A percentile compares a stretch with the other conserved stretches of the same genome.
phyloP scores from a whole-genome alignment of 2,329 filamentous ascomycete genomes.

The Exophiala sp. region DNA sequence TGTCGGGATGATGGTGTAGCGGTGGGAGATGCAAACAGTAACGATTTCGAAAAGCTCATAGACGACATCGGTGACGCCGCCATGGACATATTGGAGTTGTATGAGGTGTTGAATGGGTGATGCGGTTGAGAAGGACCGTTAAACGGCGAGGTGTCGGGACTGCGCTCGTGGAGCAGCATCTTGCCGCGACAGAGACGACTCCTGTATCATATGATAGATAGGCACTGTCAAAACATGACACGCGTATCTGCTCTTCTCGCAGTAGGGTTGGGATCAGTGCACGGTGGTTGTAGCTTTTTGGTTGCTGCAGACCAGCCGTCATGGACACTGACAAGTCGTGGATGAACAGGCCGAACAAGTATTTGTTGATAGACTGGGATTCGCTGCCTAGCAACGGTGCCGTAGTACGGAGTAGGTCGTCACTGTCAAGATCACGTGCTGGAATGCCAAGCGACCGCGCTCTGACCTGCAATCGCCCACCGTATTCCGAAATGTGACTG shows the following conservation, averaged over 20 bases:
- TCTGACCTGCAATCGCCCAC: neutral
- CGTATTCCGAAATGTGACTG: neutral
- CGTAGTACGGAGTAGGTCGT: too few relatives aligned
- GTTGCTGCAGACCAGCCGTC: neutral
- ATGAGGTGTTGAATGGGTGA: slow-evolving; percentile 68
- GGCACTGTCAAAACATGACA: slow-evolving; percentile 1
- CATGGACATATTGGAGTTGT: slow-evolving; percentile 48
- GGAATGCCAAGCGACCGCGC: neutral
- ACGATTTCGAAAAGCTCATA: slow-evolving; percentile 63
- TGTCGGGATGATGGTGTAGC: slow-evolving; percentile 49
- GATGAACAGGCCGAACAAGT: neutral
- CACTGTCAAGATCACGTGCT: neutral
- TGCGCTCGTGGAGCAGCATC: slow-evolving; percentile 26
- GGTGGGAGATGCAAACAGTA: slow-evolving; percentile 59
- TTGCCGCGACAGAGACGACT: slow-evolving; percentile 10
- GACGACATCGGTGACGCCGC: slow-evolving; percentile 24
- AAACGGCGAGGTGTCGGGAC: slow-evolving; percentile 33
- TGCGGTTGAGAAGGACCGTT: slow-evolving; percentile 67
- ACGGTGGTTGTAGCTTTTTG: slow-evolving; percentile 1
- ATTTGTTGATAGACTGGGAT: neutral
- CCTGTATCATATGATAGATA: slow-evolving; percentile 11
- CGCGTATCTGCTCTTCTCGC: neutral
- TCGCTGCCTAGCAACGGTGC: neutral
- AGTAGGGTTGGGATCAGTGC: neutral
- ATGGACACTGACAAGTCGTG: neutral